Evolutionary conservation across 139 green algal genomes (phyloP).

Genomic region (Haematococcus sp.): DNA sequence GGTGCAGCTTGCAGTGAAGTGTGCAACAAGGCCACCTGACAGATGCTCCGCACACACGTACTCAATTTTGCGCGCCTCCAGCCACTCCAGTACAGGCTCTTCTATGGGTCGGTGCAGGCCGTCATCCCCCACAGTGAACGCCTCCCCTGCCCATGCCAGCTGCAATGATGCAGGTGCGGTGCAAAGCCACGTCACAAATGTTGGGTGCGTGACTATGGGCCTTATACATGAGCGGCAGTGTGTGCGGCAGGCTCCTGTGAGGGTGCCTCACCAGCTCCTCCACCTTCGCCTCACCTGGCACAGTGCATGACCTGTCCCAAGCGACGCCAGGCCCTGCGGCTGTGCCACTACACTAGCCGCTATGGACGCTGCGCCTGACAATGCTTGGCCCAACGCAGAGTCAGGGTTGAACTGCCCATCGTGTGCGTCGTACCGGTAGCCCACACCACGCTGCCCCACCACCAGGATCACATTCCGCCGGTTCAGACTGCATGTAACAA

Average conservation of each 20-base stretch:
- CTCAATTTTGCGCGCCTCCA: constrained; percentile 22
- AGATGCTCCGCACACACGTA: constrained; percentile 9
- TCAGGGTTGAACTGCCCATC: background rate
- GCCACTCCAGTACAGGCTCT: constrained; percentile 27
- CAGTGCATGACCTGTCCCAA: constrained; percentile 21
- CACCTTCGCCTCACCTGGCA: constrained; percentile 10
- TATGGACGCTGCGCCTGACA: no score
- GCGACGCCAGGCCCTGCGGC: background rate
- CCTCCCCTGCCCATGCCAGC: constrained; percentile 35
- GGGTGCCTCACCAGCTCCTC: no score
- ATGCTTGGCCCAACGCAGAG: background rate
- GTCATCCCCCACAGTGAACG: constrained; percentile 22
- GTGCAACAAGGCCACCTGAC: background rate
- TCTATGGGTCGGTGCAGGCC: constrained; percentile 19
- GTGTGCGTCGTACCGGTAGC: background rate
- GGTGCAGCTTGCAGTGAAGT: background rate
- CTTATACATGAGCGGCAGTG: no score
- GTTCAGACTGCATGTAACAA: background rate
- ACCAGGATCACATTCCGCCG: background rate
- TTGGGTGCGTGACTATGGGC: background rate
- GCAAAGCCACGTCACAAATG: no score
- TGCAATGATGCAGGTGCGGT: no score
- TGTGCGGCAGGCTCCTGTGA: no score
- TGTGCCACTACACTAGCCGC: background rate
- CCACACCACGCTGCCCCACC: background rate